A percentile compares a stretch with the other conserved stretches of the same genome.
These are phyloP conservation scores for Eucommia ulmoides DNA, from an alignment of 257 asterid genomes.

Conservation along the genomic window DNA sequence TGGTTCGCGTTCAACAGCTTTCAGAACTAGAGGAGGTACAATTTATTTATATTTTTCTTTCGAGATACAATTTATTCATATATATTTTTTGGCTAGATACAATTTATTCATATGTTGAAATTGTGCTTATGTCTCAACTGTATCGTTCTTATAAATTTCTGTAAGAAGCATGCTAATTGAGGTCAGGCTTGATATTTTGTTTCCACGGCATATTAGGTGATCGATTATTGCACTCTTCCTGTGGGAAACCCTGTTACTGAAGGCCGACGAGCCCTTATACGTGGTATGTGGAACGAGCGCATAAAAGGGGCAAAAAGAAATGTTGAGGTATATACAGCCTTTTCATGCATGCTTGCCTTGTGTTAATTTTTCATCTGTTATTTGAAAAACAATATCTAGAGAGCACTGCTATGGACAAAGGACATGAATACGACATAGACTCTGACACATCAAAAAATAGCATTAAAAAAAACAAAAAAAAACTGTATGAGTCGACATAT, in stretches of 20 bases:
- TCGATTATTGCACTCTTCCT: conserved; percentile 91
- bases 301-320: conserved; percentile 91
- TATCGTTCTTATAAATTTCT: background rate
- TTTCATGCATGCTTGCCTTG: too few relatives aligned
- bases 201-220: conserved; percentile 45
- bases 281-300: conserved; percentile 97
- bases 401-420: too few relatives aligned
- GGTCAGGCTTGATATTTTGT: conserved; percentile 10
- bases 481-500: too few relatives aligned
- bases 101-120: too few relatives aligned
- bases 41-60: background rate
- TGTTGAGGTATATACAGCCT: conserved; percentile 76
- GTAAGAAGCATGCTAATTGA: conserved; percentile 5
- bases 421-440: too few relatives aligned
- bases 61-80: conserved; percentile 2
- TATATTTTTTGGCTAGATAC: too few relatives aligned
- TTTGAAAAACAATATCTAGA: too few relatives aligned
- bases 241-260: conserved; percentile 75
- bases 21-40: conserved; percentile 96
- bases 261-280: conserved; percentile 77
- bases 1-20: conserved; percentile 97
- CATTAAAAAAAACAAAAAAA: too few relatives aligned
- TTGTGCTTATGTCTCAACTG: too few relatives aligned
- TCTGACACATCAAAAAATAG: too few relatives aligned
- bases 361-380: too few relatives aligned